These are phyloP conservation scores for Crithidia sp. DNA, from an alignment of 208 protist genomes.

Conservation along the genomic window DNA sequence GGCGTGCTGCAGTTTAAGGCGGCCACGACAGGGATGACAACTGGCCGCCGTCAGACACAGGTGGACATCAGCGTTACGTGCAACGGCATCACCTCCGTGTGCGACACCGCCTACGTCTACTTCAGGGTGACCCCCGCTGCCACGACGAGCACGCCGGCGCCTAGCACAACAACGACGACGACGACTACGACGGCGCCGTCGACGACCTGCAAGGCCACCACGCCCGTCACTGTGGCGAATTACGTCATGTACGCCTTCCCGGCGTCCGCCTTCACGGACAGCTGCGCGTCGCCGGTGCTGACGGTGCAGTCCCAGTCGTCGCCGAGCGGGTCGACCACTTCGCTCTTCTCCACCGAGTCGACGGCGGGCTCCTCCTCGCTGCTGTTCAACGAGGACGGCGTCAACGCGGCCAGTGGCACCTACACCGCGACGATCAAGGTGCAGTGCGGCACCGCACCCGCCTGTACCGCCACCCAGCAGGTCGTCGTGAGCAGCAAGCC, in stretches of 20 bases:
- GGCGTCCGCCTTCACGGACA: slow-evolving; percentile 16
- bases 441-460: slow-evolving; percentile 38
- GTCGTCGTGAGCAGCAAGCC: slow-evolving; percentile 26
- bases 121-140: slow-evolving; percentile 36
- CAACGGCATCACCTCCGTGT: slow-evolving; percentile 51
- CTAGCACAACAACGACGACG: slow-evolving; percentile 46
- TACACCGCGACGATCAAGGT: slow-evolving; percentile 50
- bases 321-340: slow-evolving; percentile 3
- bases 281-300: slow-evolving; percentile 14
- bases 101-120: slow-evolving; percentile 42
- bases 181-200: slow-evolving; percentile 15
- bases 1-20: slow-evolving; percentile 41
- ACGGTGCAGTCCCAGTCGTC: slow-evolving; percentile 12
- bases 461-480: slow-evolving; percentile 43
- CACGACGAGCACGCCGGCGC: slow-evolving; percentile 35
- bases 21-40: slow-evolving; percentile 34
- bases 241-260: not conserved
- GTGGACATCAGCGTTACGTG: slow-evolving; percentile 51
- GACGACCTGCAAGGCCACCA: slow-evolving; percentile 30
- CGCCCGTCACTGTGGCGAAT: slow-evolving; percentile 21
- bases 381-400: slow-evolving; percentile 45
- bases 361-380: slow-evolving; percentile 25
- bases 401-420: slow-evolving; percentile 38
- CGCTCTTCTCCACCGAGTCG: slow-evolving; percentile 30
- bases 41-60: slow-evolving; percentile 1